Base-by-base conservation (phyloP, 345 rosid genomes). In the Fremontodendron californicum region DNA sequence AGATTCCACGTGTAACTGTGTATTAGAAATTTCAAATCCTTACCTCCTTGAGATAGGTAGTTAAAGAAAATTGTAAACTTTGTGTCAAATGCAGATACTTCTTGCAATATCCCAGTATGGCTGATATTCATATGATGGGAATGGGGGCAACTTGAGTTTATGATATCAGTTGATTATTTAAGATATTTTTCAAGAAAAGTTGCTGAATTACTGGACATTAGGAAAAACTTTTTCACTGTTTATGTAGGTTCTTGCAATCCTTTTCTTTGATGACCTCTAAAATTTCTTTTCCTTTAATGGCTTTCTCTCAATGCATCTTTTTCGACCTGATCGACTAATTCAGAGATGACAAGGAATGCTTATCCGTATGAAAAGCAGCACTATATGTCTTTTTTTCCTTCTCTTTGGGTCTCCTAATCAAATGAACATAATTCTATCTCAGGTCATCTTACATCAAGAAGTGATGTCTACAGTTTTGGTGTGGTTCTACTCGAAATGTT, bases 401-500 rank as follows among this genome's bases (percentile, higher is more conserved):
- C 25, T 58, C 16, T 46, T 74, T 43, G 23, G 33, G 10, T 35
- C 54, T n/a, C n/a, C n/a, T 79, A 27, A 60, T 75, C 16, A 27
- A 29, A 51, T 43, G 18, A 42, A 40, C 19, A 25, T 45, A 7
- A 7, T 80, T 83, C 35, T 71, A 52, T 60, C 46, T 74, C 78
- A 88, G 96, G 96, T 60, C 96, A 91, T 79, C 90, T 89, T 73
- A 91, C 96, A 72, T 89, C 96, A 57, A n/a, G n/a, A n/a, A n/a
- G n/a, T n/a, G n/a, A n/a, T n/a, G n/a, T n/a, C n/a, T n/a, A n/a
- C n/a, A n/a, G n/a, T n/a, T n/a, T n/a, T n/a, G n/a, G n/a, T n/a
- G n/a, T n/a, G n/a, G n/a, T n/a, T n/a, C n/a, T n/a, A n/a, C n/a
- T n/a, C n/a, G n/a, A n/a, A n/a, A n/a, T n/a, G n/a, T n/a, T n/a